Evolutionary conservation across 306 rosid genomes (phyloP).

Genomic region (Quercus gilva): DNA sequence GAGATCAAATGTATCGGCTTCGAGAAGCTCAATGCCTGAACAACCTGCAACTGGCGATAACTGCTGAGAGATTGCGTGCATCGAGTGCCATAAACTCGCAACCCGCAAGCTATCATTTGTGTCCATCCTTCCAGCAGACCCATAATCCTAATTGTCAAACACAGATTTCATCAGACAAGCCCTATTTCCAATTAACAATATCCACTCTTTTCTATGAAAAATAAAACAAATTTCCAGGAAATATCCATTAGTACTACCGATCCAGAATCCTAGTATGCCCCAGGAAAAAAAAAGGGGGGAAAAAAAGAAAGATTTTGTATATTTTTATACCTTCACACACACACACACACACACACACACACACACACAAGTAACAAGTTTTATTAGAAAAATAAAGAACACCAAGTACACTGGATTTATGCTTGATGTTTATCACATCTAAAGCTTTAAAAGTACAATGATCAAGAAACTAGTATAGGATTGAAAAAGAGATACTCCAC

Average conservation of each 20-base stretch:
- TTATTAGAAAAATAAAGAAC: too few species aligned
- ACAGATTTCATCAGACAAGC: neutral
- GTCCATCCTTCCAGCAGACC: constrained; percentile 88
- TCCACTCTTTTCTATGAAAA: neutral
- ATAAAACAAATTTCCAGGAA: neutral
- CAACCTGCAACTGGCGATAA: constrained; percentile 76
- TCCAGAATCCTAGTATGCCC: neutral
- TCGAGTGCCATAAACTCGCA: constrained; percentile 85
- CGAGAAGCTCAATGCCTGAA: constrained; percentile 85
- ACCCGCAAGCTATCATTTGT: constrained; percentile 91
- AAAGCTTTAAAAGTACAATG: too few species aligned
- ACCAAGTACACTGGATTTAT: too few species aligned
- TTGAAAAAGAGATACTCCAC: too few species aligned
- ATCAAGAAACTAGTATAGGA: too few species aligned
- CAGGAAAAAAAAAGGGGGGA: too few species aligned
- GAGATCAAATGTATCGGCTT: constrained; percentile 92
- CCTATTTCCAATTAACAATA: neutral
- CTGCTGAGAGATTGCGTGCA: constrained; percentile 98
- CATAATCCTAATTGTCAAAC: constrained; percentile 57
- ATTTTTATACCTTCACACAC: too few species aligned
- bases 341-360: too few species aligned
- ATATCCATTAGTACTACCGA: neutral
- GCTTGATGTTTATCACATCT: too few species aligned
- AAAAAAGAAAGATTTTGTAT: too few species aligned
- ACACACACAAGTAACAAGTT: too few species aligned